phyloP scores from a whole-genome alignment of 345 rosid species.

The Balakata baccata region DNA sequence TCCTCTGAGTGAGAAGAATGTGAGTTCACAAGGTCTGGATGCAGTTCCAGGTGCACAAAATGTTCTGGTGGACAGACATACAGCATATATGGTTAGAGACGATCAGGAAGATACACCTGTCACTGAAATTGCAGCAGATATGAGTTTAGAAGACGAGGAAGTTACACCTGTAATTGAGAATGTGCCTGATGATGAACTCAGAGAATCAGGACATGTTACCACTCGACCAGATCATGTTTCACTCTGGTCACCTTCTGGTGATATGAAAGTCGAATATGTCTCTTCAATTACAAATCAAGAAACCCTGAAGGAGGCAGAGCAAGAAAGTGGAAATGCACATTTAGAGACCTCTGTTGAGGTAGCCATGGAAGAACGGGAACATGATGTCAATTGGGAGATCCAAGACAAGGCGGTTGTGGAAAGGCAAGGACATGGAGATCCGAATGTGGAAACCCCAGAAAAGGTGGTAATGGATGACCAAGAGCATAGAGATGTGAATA shows the following conservation, averaged over 20 bases:
- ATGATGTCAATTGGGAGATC: conserved; percentile 21
- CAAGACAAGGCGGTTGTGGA: conserved; percentile 28
- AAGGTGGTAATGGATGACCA: conserved; percentile 32
- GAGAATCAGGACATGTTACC: conserved; percentile 25
- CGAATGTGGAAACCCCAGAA: conserved; percentile 15
- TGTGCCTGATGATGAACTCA: conserved; percentile 27
- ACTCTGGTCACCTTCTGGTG: background rate
- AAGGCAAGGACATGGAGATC: conserved; percentile 14
- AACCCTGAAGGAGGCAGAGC: conserved; percentile 29
- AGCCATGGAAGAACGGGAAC: conserved; percentile 23
- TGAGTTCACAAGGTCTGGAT: conserved; percentile 19
- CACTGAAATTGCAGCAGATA: background rate
- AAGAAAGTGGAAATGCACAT: conserved; percentile 29
- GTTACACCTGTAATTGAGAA: conserved; percentile 17
- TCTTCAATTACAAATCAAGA: conserved; percentile 27
- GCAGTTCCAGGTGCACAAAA: conserved; percentile 18
- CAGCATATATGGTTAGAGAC: conserved; percentile 16
- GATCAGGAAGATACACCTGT: conserved; percentile 20
- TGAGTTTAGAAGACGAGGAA: conserved; percentile 24
- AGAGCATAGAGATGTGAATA: conserved; percentile 31
- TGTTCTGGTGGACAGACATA: conserved; percentile 14
- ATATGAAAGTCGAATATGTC: conserved; percentile 18
- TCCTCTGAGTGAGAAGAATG: conserved; percentile 21
- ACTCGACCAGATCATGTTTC: conserved; percentile 21
- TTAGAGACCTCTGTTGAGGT: conserved; percentile 26